These are phyloP conservation scores for Kokia cookei DNA, from an alignment of 441 rosid species.

Conservation along the genomic window DNA sequence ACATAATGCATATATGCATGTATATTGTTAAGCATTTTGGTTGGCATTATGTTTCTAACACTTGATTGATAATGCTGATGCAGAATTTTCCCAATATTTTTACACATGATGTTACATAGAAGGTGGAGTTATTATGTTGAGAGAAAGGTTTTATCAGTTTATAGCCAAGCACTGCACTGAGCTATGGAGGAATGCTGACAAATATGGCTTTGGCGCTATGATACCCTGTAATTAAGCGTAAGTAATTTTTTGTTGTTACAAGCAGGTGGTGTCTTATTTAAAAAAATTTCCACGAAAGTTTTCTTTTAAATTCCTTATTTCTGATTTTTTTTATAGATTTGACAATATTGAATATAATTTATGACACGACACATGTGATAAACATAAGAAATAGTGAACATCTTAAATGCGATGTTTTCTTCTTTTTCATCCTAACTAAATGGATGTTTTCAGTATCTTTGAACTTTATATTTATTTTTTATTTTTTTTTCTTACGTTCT, in stretches of 20 bases:
- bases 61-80: background rate
- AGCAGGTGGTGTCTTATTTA: background rate
- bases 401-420: too few species aligned
- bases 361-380: too few species aligned
- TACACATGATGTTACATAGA: background rate
- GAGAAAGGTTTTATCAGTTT: background rate
- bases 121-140: background rate
- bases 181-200: background rate
- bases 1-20: too few species aligned
- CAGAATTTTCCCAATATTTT: background rate
- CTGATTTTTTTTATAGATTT: background rate
- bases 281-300: background rate
- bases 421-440: too few species aligned
- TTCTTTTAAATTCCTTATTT: background rate
- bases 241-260: background rate
- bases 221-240: background rate
- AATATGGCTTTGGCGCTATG: background rate
- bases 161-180: background rate
- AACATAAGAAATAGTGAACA: too few species aligned
- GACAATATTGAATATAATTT: background rate
- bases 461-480: too few species aligned
- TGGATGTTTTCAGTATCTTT: too few species aligned
- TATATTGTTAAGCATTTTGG: too few species aligned
- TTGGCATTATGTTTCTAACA: background rate
- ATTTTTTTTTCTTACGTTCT: too few species aligned